phyloP scores from a whole-genome alignment of 768 basidiomycete genomes.

The Omphalotus guepiniiformis region DNA sequence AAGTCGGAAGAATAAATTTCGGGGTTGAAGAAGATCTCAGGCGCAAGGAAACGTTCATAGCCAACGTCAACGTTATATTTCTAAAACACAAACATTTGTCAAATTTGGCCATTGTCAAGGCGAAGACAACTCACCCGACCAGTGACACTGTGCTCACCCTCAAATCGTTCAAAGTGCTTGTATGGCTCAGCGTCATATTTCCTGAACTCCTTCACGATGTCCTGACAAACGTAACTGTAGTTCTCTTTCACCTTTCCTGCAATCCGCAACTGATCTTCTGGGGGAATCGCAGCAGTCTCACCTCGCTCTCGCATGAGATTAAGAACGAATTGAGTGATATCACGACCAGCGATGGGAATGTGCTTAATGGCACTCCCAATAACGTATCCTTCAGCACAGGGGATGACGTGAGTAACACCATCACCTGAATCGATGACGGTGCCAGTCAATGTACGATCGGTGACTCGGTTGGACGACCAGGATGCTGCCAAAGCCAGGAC shows the following conservation, averaged over 20 bases:
- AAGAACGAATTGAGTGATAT: constrained; percentile 94
- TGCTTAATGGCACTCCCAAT: constrained; percentile 99
- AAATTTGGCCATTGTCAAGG: not conserved
- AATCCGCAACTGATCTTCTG: constrained; percentile 90
- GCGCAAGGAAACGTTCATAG: constrained; percentile 98
- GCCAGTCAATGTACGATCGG: constrained; percentile 89
- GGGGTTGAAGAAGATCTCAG: constrained; percentile 99
- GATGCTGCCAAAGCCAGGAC: constrained; percentile 97
- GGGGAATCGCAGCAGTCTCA: constrained; percentile 85
- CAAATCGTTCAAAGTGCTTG: constrained; percentile 91
- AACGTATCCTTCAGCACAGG: constrained; percentile 95
- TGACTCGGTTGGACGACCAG: constrained; percentile 88
- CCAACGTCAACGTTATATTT: constrained; percentile 95
- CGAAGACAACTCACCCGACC: constrained; percentile 58
- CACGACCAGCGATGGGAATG: constrained; percentile 96
- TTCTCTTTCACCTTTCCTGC: constrained; percentile 97
- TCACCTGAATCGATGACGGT: constrained; percentile 99
- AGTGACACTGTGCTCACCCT: constrained; percentile 91
- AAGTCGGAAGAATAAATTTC: constrained; percentile 98
- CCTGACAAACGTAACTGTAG: constrained; percentile 97
- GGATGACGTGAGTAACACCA: constrained; percentile 98
- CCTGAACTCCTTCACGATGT: constrained; percentile 97
- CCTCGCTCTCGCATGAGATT: constrained; percentile 95
- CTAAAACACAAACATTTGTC: constrained; percentile 36
- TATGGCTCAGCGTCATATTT: constrained; percentile 97